A percentile compares a stretch with the other conserved stretches of the same genome.
phyloP scores from a whole-genome alignment of 208 protist species.

The Leishmania gerbilli region DNA sequence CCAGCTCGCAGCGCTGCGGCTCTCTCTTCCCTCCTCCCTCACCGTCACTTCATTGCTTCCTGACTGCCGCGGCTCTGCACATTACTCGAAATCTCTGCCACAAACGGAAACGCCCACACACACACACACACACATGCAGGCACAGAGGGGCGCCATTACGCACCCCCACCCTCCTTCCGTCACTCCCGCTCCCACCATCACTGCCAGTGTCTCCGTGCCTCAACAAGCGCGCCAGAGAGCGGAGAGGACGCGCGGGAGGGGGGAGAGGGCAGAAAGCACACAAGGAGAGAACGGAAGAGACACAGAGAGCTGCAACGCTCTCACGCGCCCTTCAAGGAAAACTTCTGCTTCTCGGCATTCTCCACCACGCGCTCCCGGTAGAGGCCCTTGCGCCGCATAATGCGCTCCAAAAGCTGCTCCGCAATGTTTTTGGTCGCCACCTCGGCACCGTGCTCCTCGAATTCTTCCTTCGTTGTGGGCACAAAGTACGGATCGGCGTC shows the following conservation, averaged over 20 bases:
- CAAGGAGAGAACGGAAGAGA: neutral
- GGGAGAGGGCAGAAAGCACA: neutral
- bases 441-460: constrained; percentile 95
- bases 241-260: neutral
- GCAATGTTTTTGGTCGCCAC: constrained; percentile 88
- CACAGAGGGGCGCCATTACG: neutral
- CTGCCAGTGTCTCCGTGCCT: neutral
- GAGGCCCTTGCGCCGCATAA: constrained; percentile 88
- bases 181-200: neutral
- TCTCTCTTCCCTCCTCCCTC: neutral
- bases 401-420: constrained; percentile 77
- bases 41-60: neutral
- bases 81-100: neutral
- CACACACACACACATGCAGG: too few relatives aligned
- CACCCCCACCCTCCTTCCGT: neutral
- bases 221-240: neutral
- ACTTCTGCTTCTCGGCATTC: constrained; percentile 90
- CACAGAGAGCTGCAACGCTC: neutral
- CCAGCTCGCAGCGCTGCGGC: neutral
- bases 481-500: constrained; percentile 97
- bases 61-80: neutral
- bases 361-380: constrained; percentile 85
- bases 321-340: constrained; percentile 86
- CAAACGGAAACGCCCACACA: neutral
- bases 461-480: constrained; percentile 96